These are phyloP conservation scores for Boletellus emodensis DNA, from an alignment of 768 basidiomycete genomes.

Conservation along the genomic window DNA sequence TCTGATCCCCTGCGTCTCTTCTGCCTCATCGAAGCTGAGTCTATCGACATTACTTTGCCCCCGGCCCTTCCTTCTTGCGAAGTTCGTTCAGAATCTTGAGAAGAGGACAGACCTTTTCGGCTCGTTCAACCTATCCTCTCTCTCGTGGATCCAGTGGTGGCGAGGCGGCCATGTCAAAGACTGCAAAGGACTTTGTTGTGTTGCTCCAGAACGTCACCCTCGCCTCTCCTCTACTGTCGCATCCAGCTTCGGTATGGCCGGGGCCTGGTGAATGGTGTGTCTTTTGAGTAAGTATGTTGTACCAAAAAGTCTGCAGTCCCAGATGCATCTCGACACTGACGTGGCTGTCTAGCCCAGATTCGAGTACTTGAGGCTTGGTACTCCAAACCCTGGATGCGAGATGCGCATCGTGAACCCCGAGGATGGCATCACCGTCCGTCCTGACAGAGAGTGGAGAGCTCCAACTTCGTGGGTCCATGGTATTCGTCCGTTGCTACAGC, in stretches of 20 bases:
- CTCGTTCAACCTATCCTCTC: conserved; percentile 30
- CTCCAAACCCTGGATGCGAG: conserved; percentile 27
- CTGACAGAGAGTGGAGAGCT: conserved; percentile 35
- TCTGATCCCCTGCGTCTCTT: conserved; percentile 14
- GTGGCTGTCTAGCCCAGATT: conserved; percentile 3
- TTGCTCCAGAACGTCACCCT: conserved; percentile 23
- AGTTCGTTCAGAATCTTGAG: conserved; percentile 32
- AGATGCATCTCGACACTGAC: conserved; percentile 32
- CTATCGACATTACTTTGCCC: conserved; percentile 33
- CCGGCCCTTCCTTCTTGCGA: conserved; percentile 39
- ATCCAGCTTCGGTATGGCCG: conserved; percentile 43
- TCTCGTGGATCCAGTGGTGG: conserved; percentile 40
- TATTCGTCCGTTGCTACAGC: conserved; percentile 44
- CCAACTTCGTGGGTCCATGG: conserved; percentile 38
- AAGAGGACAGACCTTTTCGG: conserved; percentile 18
- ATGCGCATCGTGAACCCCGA: conserved; percentile 34
- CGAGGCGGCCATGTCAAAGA: conserved; percentile 37
- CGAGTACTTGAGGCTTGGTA: conserved; percentile 38
- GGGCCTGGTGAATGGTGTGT: conserved; percentile 30
- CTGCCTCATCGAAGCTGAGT: conserved; percentile 32
- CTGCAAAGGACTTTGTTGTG: conserved; percentile 33
- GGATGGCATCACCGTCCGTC: conserved; percentile 25
- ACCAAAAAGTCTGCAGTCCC: conserved; percentile 14
- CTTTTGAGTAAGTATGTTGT: neutral
- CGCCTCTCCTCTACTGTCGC: conserved; percentile 18